Conservation (phyloP, 2,329 filamentous ascomycete genomes). For the Hymenoscyphus salicellus region DNA sequence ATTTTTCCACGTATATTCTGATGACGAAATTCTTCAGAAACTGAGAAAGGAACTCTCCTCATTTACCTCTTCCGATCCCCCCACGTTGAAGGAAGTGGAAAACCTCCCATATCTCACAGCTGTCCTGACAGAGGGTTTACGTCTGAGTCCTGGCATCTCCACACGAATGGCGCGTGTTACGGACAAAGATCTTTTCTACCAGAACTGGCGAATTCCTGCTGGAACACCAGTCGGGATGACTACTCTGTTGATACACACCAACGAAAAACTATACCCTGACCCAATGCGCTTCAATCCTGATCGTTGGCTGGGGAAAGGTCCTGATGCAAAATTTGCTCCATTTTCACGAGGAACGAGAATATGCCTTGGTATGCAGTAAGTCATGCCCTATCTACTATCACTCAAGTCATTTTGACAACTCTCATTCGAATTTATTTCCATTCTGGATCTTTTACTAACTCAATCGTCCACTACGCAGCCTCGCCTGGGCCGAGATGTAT, state of each 20-base stretch:
- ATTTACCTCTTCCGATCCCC: background rate
- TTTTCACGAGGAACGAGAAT: slow-evolving; percentile 43
- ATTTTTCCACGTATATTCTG: background rate
- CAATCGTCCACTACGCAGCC: background rate
- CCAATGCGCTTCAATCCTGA: slow-evolving; percentile 41
- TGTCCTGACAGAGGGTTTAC: background rate
- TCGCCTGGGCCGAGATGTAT: slow-evolving; percentile 15
- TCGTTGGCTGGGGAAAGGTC: slow-evolving; percentile 36
- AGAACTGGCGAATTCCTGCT: slow-evolving; percentile 20
- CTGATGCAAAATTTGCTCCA: slow-evolving; percentile 41
- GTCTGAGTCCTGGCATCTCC: slow-evolving; percentile 31
- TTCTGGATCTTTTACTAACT: background rate
- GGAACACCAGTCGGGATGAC: slow-evolving; percentile 42
- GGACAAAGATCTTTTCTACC: slow-evolving; percentile 22
- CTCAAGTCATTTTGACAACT: background rate
- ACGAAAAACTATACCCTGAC: slow-evolving; percentile 39
- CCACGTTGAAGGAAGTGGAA: background rate
- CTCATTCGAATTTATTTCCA: no score
- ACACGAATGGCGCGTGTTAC: slow-evolving; percentile 33
- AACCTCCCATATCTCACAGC: background rate
- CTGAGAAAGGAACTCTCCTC: background rate
- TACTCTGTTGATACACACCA: slow-evolving; percentile 38
- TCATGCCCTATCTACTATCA: background rate
- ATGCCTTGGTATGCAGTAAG: slow-evolving; percentile 39
- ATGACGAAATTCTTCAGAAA: background rate